phyloP scores from a whole-genome alignment of 1,284 basidiomycete genomes.

The Rhodotorula mucilaginosa region DNA sequence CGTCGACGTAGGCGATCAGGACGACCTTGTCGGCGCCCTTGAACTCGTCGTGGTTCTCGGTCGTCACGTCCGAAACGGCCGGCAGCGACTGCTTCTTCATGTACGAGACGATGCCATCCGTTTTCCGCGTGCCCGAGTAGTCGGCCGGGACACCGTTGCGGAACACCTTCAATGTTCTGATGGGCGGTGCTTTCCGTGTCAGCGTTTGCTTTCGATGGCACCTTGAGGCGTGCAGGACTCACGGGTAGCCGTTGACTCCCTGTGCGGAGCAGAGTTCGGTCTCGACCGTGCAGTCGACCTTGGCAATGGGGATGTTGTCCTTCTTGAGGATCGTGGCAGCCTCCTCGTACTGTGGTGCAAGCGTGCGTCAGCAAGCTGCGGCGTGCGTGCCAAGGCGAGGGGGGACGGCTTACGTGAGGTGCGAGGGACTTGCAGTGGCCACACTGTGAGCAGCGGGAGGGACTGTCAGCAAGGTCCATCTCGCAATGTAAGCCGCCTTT shows the following conservation, averaged over 20 bases:
- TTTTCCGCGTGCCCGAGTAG: slow-evolving; percentile 85
- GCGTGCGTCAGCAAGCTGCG: background rate
- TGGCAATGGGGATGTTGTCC: slow-evolving; percentile 84
- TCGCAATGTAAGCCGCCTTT: too few species aligned
- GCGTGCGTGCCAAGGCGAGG: background rate
- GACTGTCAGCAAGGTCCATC: background rate
- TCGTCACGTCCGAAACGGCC: slow-evolving; percentile 79
- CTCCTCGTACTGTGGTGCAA: slow-evolving; percentile 76
- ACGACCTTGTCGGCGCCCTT: slow-evolving; percentile 87
- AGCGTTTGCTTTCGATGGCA: too few species aligned
- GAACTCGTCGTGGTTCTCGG: slow-evolving; percentile 78
- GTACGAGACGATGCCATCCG: slow-evolving; percentile 94
- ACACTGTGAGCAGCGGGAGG: background rate
- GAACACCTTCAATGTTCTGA: slow-evolving; percentile 76
- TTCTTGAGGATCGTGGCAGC: slow-evolving; percentile 90
- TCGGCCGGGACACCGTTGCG: slow-evolving; percentile 73
- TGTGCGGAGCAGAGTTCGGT: slow-evolving; percentile 80
- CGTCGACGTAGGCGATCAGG: slow-evolving; percentile 76
- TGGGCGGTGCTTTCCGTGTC: too few species aligned
- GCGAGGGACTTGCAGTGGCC: slow-evolving; percentile 40
- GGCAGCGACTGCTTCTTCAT: slow-evolving; percentile 99
- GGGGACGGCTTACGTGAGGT: slow-evolving; percentile 41
- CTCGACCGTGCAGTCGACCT: slow-evolving; percentile 65
- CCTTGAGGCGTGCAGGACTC: slow-evolving; percentile 45
- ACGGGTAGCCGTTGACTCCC: slow-evolving; percentile 90